Base-by-base conservation (phyloP, 495 filamentous ascomycete genomes). In the Immersiella caudata region DNA sequence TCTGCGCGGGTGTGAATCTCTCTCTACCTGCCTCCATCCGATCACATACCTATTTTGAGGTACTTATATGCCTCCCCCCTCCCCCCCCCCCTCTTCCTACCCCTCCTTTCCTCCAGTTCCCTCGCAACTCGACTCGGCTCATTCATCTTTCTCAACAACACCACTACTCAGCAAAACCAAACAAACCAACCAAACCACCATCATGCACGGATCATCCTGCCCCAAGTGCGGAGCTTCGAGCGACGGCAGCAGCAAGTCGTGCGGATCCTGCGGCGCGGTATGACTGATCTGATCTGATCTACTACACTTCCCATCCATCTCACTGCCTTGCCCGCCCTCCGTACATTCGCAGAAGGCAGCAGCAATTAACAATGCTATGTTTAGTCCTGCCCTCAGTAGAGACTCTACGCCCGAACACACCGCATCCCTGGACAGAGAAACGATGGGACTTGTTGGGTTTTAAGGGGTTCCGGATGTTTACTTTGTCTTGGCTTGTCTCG, bases 191-290 rank as follows among this genome's bases (percentile, higher is more conserved):
- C 1, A 27, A n/a, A 40, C 49, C 55, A 64, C 21, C 50, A 68
- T 14, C 24, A 83, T 83, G 80, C 80, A 83, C 74, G 76, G 74
- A 74, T 65, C 71, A 16, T 58, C 64, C 71, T 82, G 82, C 80
- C 82, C 82, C 78, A 84, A 82, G 78, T 84, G 82, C 79, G 80
- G 81, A 60, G 71, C 71, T 72, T 67, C 70, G 65, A 74, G 76
- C 62, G 71, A 74, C 61, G 77, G 79, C 61, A 67, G 70, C 18
- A 22, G 49, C 72, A 84, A 84, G 81, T 74, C 77, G 52, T 84
- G 82, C 79, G 71, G 70, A 51, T 69, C 76, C 22, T 84, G 82
- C 79, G 81, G 82, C 20, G 81, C 82, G 68, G 82, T 84, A 79
- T 75, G 82, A 77, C 40, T 46, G 40, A 46, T 46, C 40, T 46